Evolutionary conservation across 805 yeast genomes (phyloP), one percentile per base, ranked within the genome.

Genomic region (Ogataea nakhonphanomensis): DNA sequence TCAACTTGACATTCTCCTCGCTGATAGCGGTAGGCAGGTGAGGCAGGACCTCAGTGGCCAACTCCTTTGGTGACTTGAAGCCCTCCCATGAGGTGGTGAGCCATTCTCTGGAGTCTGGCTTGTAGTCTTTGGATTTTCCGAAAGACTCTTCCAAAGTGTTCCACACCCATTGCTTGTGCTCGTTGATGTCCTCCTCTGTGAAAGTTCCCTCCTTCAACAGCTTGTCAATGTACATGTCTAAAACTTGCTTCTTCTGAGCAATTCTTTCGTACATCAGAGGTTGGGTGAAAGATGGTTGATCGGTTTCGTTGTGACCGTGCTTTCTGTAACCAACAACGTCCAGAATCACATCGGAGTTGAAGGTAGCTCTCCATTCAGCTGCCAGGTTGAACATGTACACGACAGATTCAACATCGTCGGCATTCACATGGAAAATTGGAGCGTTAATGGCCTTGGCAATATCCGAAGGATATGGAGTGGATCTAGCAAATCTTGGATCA

Each of bases 151-250:
- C 98, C 55, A 93, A 81, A 46, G 81, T 71, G 58, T 79, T 78
- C 99, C 99, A 93, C 46, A 93, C 96, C 96, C 98, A 90, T 67
- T 85, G 79, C 72, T 87, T 90, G 74, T 91, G 98, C 72, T 93
- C 98, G 44, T 82, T 87, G 54, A 93, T 79, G 65, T 93, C 99
- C 54, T 82, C 87, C 60, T 78, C 68, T 39, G 96, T 79, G 78
- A 93, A 93, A 31, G 95, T 74, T 45, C 91, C 95, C 69, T 95
- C 99, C 20, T 74, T 69, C 45, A 89, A 61, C 59, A 93, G 79
- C 70, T 88, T 75, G 44, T 80, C 78, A 51, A 83, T 76, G 74
- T 93, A 93, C 62, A 80, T 76, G 57, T 90, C 95, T 55, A 93
- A 75, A 35, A 90, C 95, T 39, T 89, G 81, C 64, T 81, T 78